phyloP scores from a whole-genome alignment of 805 yeast species.

The Candida chilensis region DNA sequence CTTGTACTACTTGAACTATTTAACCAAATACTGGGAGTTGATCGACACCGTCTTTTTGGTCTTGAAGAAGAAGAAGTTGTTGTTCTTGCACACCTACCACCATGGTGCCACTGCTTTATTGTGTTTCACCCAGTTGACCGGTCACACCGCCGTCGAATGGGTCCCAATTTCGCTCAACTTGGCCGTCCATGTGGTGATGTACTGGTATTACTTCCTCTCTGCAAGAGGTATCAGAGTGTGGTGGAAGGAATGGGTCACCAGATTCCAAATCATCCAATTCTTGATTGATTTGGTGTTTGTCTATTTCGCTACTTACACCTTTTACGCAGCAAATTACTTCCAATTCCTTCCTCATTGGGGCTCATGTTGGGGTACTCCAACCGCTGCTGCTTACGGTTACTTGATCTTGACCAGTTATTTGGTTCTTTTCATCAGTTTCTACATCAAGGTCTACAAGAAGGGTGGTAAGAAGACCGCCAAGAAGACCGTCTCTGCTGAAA shows the following conservation, averaged over 20 bases:
- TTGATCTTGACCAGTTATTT: slow-evolving; percentile 81
- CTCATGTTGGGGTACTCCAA: slow-evolving; percentile 85
- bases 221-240: slow-evolving; percentile 92
- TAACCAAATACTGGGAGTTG: slow-evolving; percentile 84
- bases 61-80: slow-evolving; percentile 81
- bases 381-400: slow-evolving; percentile 90
- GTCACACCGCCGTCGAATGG: slow-evolving; percentile 89
- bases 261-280: slow-evolving; percentile 92
- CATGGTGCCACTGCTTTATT: slow-evolving; percentile 96
- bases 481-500: too few species aligned
- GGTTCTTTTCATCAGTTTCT: slow-evolving; percentile 85
- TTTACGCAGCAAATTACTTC: slow-evolving; percentile 67
- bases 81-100: slow-evolving; percentile 92
- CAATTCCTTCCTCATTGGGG: slow-evolving; percentile 65
- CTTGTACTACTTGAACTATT: slow-evolving; percentile 83
- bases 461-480: slow-evolving; percentile 18
- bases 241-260: slow-evolving; percentile 99
- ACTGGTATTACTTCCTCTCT: slow-evolving; percentile 91
- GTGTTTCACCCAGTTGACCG: slow-evolving; percentile 89
- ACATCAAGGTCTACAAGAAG: slow-evolving; percentile 74
- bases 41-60: slow-evolving; percentile 89
- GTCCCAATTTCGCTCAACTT: slow-evolving; percentile 85
- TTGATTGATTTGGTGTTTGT: slow-evolving; percentile 83
- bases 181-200: slow-evolving; percentile 93
- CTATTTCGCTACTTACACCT: slow-evolving; percentile 90